Percentiles rank a stretch among this genome's conserved stretches.
phyloP scores from a whole-genome alignment of 176 grass and related monocot species.

The Elaeis guineensis region DNA sequence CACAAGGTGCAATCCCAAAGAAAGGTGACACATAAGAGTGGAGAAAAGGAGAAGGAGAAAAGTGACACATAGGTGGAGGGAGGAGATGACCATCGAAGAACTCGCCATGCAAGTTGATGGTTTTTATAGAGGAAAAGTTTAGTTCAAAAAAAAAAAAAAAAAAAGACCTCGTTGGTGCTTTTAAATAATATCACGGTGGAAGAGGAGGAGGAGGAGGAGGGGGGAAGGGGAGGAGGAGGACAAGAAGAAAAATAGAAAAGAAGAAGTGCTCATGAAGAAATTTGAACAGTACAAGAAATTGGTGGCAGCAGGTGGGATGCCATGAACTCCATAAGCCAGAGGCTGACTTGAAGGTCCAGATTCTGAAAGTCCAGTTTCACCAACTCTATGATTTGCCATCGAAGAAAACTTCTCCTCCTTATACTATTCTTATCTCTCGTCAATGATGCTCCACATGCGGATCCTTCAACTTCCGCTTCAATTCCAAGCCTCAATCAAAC shows the following conservation, averaged over 20 bases:
- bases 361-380: conserved; percentile 31
- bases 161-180: too few species aligned
- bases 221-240: background rate
- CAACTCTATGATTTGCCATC: conserved; percentile 19
- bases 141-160: too few species aligned
- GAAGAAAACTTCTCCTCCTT: conserved; percentile 1
- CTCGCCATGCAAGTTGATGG: too few species aligned
- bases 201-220: background rate
- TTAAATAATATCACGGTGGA: too few species aligned
- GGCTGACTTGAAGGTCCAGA: conserved; percentile 30
- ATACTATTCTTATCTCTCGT: background rate
- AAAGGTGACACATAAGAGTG: too few species aligned
- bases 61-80: too few species aligned
- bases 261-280: background rate
- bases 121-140: too few species aligned
- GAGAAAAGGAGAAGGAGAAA: too few species aligned
- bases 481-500: background rate
- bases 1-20: too few species aligned
- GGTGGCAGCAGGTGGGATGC: conserved; percentile 22
- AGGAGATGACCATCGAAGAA: too few species aligned
- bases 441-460: background rate
- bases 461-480: background rate
- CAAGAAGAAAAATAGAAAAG: background rate
- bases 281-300: conserved; percentile 33
- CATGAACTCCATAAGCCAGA: conserved; percentile 31